Evolutionary conservation across 2,329 filamentous ascomycete genomes (phyloP).

Genomic region (Epichloe gansuensis): DNA sequence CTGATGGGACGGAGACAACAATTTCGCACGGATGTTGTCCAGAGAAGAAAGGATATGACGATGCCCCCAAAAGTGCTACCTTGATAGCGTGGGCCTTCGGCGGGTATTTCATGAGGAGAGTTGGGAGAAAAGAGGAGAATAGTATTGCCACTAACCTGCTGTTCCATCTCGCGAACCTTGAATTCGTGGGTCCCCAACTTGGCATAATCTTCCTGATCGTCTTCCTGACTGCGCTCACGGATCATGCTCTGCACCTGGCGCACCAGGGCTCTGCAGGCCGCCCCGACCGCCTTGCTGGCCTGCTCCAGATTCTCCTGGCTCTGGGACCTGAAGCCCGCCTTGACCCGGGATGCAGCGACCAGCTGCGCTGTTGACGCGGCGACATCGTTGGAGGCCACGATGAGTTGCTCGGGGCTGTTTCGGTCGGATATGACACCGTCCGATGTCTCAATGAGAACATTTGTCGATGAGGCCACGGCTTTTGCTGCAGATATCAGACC

Average conservation of each 20-base stretch:
- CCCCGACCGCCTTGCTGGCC: slow-evolving; percentile 85
- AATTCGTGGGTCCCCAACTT: slow-evolving; percentile 90
- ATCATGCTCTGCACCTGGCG: slow-evolving; percentile 93
- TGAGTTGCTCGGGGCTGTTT: slow-evolving; percentile 92
- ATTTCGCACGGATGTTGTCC: too few relatives aligned
- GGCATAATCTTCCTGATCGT: slow-evolving; percentile 76
- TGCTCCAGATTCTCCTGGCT: slow-evolving; percentile 84
- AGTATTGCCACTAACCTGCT: slow-evolving; percentile 57
- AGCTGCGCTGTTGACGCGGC: slow-evolving; percentile 93
- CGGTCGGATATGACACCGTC: slow-evolving; percentile 87
- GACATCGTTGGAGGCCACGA: slow-evolving; percentile 94
- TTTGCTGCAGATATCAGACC: slow-evolving; percentile 95
- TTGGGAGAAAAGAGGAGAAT: slow-evolving; percentile 16
- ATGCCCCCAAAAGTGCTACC: too few relatives aligned
- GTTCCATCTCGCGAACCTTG: slow-evolving; percentile 98
- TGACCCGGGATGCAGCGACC: slow-evolving; percentile 88
- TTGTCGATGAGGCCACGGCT: slow-evolving; percentile 85
- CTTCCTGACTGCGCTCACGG: slow-evolving; percentile 68
- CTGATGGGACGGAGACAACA: background rate
- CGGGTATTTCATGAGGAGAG: background rate
- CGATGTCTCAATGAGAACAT: slow-evolving; percentile 93
- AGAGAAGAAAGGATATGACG: too few relatives aligned
- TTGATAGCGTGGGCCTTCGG: background rate
- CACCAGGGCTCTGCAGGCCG: slow-evolving; percentile 76
- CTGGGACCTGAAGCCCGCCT: slow-evolving; percentile 97